Evolutionary conservation across 768 basidiomycete species (phyloP).

Genomic region (Suillus plorans): DNA sequence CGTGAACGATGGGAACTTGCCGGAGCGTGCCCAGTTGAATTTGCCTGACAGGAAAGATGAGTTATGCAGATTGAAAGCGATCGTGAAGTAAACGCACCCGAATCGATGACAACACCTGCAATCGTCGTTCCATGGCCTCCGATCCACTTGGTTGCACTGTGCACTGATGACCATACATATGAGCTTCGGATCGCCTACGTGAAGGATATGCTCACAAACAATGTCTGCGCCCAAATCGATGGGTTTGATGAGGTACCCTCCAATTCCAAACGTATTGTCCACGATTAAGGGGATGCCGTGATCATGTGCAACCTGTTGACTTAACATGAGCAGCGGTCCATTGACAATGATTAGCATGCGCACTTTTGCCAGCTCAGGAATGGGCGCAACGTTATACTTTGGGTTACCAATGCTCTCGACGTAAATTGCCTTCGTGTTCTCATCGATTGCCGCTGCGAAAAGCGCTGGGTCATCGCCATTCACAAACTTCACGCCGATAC

Average conservation of each 20-base stretch:
- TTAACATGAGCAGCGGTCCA: background rate
- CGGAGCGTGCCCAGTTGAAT: constrained; percentile 54
- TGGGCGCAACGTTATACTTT: constrained; percentile 51
- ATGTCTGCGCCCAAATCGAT: constrained; percentile 61
- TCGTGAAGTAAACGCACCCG: constrained; percentile 36
- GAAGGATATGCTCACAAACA: constrained; percentile 32
- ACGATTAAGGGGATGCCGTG: constrained; percentile 62
- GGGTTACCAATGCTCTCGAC: constrained; percentile 67
- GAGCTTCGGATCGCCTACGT: background rate
- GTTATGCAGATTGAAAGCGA: background rate
- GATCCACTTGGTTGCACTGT: constrained; percentile 69
- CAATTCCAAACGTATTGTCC: constrained; percentile 64
- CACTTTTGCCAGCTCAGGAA: constrained; percentile 57
- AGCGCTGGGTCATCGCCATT: constrained; percentile 42
- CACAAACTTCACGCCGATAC: constrained; percentile 56
- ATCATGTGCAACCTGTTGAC: constrained; percentile 53
- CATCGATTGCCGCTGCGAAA: constrained; percentile 55
- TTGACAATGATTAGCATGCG: background rate
- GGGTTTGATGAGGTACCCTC: constrained; percentile 54
- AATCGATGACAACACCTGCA: constrained; percentile 63
- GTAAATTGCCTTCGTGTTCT: constrained; percentile 56
- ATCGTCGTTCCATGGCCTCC: constrained; percentile 68
- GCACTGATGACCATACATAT: constrained; percentile 31
- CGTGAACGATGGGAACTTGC: constrained; percentile 57
- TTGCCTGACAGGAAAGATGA: constrained; percentile 37